Conservation (phyloP, 352 stramenopile species). For the Phytophthora rubi region DNA sequence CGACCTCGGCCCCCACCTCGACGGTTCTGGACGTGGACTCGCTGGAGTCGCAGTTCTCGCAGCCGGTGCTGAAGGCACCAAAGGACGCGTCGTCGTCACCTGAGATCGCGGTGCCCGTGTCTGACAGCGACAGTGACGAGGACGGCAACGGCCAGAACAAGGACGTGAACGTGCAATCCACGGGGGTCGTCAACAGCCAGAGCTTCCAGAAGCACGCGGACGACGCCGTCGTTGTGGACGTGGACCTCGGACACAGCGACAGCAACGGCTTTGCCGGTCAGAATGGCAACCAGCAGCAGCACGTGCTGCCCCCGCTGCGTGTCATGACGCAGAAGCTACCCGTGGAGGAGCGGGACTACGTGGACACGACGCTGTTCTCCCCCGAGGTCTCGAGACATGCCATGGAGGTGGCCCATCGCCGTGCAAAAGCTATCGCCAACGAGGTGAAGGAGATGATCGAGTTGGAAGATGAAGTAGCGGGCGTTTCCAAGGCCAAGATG, state of each 20-base stretch:
- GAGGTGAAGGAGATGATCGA: slow-evolving; percentile 78
- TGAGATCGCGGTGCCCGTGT: slow-evolving; percentile 20
- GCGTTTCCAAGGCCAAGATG: slow-evolving; percentile 46
- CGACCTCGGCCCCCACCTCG: slow-evolving; percentile 9
- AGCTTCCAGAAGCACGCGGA: slow-evolving; percentile 11
- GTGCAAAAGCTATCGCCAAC: slow-evolving; percentile 70
- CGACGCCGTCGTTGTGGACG: slow-evolving; percentile 23
- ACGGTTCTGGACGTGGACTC: slow-evolving; percentile 50
- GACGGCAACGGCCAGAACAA: slow-evolving; percentile 20
- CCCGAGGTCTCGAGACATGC: slow-evolving; percentile 82
- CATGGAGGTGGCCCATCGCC: slow-evolving; percentile 83
- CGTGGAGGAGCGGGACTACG: slow-evolving; percentile 66
- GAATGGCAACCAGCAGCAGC: slow-evolving; percentile 28
- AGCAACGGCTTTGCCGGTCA: slow-evolving; percentile 5
- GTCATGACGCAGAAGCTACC: slow-evolving; percentile 44
- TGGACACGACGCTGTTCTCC: slow-evolving; percentile 83
- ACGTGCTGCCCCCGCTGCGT: slow-evolving; percentile 52
- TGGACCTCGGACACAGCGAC: slow-evolving; percentile 20
- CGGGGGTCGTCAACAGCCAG: not conserved
- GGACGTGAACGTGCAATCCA: slow-evolving; percentile 5
- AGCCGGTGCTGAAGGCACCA: slow-evolving; percentile 37
- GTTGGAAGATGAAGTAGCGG: slow-evolving; percentile 43
- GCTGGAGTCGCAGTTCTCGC: slow-evolving; percentile 57
- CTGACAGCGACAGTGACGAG: slow-evolving; percentile 37
- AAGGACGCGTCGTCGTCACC: slow-evolving; percentile 31